Evolutionary conservation across 495 filamentous ascomycete species (phyloP).

Genomic region (Neurospora cerealis): DNA sequence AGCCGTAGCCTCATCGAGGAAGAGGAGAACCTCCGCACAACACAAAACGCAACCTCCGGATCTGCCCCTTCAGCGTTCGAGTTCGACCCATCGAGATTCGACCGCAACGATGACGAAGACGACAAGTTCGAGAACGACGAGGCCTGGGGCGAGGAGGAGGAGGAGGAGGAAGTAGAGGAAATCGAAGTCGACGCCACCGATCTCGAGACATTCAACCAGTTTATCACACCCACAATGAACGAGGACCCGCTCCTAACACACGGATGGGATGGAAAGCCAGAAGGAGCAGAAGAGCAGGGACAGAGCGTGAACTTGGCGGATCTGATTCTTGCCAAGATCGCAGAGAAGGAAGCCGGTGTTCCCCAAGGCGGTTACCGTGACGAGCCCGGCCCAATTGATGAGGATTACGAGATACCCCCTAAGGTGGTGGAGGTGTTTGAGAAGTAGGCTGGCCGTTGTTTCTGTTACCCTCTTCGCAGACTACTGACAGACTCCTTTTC

Average conservation of each 20-base stretch:
- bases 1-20: constrained; percentile 77
- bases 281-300: constrained; percentile 37
- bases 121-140: constrained; percentile 45
- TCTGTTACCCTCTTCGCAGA: constrained; percentile 1
- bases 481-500: background rate
- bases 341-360: constrained; percentile 71
- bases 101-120: constrained; percentile 20
- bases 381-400: constrained; percentile 43
- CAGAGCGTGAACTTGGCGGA: constrained; percentile 76
- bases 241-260: constrained; percentile 42
- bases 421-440: constrained; percentile 92
- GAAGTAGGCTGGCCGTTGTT: constrained; percentile 47
- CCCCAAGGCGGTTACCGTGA: constrained; percentile 19
- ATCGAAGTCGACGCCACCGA: constrained; percentile 85
- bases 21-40: constrained; percentile 29
- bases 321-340: constrained; percentile 88
- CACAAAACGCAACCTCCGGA: background rate
- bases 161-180: constrained; percentile 68
- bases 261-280: constrained; percentile 34
- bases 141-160: constrained; percentile 61
- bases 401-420: constrained; percentile 75
- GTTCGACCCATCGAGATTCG: constrained; percentile 31
- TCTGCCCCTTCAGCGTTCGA: constrained; percentile 30
- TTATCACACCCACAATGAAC: constrained; percentile 53
- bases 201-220: constrained; percentile 80